Percentiles rank a stretch among this genome's conserved stretches.
These are phyloP conservation scores for Alternaria solani DNA, from an alignment of 2,329 filamentous ascomycete genomes.

Conservation along the genomic window DNA sequence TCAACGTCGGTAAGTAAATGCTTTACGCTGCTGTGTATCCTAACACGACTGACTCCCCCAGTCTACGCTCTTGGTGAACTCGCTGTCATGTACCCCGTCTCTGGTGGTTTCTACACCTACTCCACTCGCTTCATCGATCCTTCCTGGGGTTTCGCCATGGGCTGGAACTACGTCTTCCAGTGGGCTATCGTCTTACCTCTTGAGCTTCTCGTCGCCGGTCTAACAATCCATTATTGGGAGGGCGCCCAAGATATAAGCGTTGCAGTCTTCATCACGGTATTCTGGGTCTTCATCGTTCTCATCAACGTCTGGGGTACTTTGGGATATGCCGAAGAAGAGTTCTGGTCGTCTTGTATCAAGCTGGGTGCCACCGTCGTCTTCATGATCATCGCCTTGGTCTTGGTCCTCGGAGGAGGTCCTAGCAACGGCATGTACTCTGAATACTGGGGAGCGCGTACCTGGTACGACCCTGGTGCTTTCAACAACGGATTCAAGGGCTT, in stretches of 20 bases:
- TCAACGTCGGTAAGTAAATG: slow-evolving; percentile 48
- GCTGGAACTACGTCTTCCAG: slow-evolving; percentile 50
- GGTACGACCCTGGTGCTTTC: slow-evolving; percentile 64
- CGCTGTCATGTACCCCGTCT: slow-evolving; percentile 67
- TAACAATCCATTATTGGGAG: slow-evolving; percentile 51
- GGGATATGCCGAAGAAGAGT: slow-evolving; percentile 54
- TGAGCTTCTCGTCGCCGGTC: slow-evolving; percentile 50
- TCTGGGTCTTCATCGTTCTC: slow-evolving; percentile 48
- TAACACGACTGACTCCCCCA: slow-evolving; percentile 51
- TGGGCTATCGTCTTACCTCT: slow-evolving; percentile 51
- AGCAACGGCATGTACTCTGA: slow-evolving; percentile 54
- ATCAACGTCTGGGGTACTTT: slow-evolving; percentile 52
- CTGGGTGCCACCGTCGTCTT: slow-evolving; percentile 49
- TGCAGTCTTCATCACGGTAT: slow-evolving; percentile 50
- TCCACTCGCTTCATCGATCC: slow-evolving; percentile 59
- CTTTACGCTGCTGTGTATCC: neutral
- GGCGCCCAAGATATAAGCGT: slow-evolving; percentile 26
- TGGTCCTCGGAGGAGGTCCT: slow-evolving; percentile 65
- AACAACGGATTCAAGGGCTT: slow-evolving; percentile 69
- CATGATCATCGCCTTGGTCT: slow-evolving; percentile 60
- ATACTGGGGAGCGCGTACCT: slow-evolving; percentile 69
- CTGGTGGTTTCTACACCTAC: slow-evolving; percentile 61
- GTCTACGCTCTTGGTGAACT: slow-evolving; percentile 63
- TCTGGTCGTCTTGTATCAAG: slow-evolving; percentile 50
- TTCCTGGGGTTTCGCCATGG: slow-evolving; percentile 54